Conservation (phyloP, 108 stramenopile species). For the Pseudonitzschia multistriata region DNA sequence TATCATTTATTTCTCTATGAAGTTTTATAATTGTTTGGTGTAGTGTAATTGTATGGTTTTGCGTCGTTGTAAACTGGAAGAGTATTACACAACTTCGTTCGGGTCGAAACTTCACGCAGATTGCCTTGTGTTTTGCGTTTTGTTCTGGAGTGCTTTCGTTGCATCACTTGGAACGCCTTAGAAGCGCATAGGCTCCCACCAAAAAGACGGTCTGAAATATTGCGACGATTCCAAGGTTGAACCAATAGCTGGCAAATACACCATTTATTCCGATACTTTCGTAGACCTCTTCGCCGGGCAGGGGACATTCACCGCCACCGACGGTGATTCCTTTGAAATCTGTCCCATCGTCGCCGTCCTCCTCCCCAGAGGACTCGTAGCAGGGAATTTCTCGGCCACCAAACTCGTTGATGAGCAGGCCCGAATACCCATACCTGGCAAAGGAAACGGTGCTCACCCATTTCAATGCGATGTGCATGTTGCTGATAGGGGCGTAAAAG, state of each 20-base stretch:
- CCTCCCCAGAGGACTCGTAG: background rate
- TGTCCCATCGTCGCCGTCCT: slow-evolving; percentile 5
- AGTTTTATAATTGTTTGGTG: background rate
- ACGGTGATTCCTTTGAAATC: slow-evolving; percentile 24
- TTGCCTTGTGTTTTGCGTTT: too few species aligned
- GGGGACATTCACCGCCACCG: slow-evolving; percentile 53
- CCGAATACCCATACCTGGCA: slow-evolving; percentile 75
- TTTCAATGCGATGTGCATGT: slow-evolving; percentile 48
- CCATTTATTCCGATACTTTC: slow-evolving; percentile 58
- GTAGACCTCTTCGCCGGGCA: slow-evolving; percentile 49
- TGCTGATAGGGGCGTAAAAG: slow-evolving; percentile 72
- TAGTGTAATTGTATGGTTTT: background rate
- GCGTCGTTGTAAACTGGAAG: background rate
- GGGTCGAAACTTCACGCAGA: background rate
- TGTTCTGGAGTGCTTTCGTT: background rate
- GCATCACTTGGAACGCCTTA: slow-evolving; percentile 27
- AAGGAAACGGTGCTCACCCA: slow-evolving; percentile 67
- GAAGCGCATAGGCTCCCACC: slow-evolving; percentile 24
- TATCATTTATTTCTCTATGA: background rate
- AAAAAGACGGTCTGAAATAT: slow-evolving; percentile 32
- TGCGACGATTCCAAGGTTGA: slow-evolving; percentile 58
- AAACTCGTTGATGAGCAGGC: slow-evolving; percentile 71
- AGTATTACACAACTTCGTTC: background rate
- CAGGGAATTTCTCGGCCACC: slow-evolving; percentile 58
- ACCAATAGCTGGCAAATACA: slow-evolving; percentile 53